Conservation (phyloP, 305 asterid genomes). For the Fraxinus platypoda region DNA sequence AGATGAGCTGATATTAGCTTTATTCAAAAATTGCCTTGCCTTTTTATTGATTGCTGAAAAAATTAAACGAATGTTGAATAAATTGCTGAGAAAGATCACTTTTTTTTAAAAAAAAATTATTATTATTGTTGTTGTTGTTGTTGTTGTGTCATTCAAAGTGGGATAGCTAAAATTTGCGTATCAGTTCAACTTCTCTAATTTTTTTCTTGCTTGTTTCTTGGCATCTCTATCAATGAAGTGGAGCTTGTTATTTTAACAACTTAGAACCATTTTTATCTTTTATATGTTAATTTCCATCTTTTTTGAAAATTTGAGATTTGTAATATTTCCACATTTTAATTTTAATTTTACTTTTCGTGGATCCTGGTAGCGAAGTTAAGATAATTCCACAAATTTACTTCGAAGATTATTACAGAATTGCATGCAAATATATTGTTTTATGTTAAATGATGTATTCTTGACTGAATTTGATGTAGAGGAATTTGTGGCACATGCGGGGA, state of each 20-base stretch:
- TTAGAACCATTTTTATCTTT: background rate
- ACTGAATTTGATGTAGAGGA: constrained; percentile 71
- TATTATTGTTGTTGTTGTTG: too few species aligned
- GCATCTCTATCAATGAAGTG: background rate
- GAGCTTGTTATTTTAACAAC: background rate
- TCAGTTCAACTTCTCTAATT: background rate
- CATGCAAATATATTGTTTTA: constrained; percentile 4
- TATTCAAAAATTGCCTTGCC: background rate
- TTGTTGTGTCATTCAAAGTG: background rate
- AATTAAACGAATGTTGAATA: constrained; percentile 8
- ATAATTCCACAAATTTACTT: background rate
- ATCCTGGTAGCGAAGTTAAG: background rate
- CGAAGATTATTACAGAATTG: constrained; percentile 7
- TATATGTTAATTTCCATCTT: constrained; percentile 1
- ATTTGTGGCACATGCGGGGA: constrained; percentile 93
- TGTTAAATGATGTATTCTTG: constrained; percentile 46
- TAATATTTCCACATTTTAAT: background rate
- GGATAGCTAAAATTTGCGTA: background rate
- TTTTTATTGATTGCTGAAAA: background rate
- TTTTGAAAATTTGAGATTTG: background rate
- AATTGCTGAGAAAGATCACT: background rate
- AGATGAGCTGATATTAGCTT: constrained; percentile 18
- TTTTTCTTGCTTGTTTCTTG: constrained; percentile 2
- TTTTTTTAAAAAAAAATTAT: background rate
- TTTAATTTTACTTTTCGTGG: background rate